phyloP scores from a whole-genome alignment of 805 yeast species.

The Henningerozyma blattae region DNA sequence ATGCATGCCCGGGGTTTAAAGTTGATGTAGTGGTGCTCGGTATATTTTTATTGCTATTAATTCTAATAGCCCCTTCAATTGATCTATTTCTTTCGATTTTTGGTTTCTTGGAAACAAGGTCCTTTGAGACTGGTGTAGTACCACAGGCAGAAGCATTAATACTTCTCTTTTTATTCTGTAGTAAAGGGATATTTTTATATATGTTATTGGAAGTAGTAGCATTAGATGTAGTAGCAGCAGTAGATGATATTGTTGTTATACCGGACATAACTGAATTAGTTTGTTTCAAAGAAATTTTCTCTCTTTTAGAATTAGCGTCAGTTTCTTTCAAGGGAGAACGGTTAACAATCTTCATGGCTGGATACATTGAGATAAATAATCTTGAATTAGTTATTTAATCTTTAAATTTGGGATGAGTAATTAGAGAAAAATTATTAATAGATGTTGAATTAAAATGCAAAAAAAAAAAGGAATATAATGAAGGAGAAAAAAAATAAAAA shows the following conservation, averaged over 20 bases:
- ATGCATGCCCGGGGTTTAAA: too few species aligned
- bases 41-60: slow-evolving; percentile 2
- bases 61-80: slow-evolving; percentile 24
- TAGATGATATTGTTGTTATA: too few species aligned
- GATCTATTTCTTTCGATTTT: slow-evolving; percentile 21
- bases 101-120: slow-evolving; percentile 8
- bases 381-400: too few species aligned
- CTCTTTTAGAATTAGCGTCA: slow-evolving; percentile 13
- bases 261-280: slow-evolving; percentile 7
- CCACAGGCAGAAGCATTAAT: background rate
- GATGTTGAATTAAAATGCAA: too few species aligned
- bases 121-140: background rate
- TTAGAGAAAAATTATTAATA: too few species aligned
- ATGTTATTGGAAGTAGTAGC: slow-evolving; percentile 1
- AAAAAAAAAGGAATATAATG: too few species aligned
- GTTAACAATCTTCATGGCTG: slow-evolving; percentile 7
- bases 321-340: slow-evolving; percentile 25
- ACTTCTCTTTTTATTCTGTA: background rate
- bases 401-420: too few species aligned
- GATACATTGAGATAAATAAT: too few species aligned
- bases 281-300: background rate
- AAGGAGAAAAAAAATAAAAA: too few species aligned
- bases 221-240: too few species aligned
- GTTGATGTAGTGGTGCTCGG: too few species aligned
- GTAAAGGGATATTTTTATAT: too few species aligned